Base-by-base conservation (phyloP, 139 green algal genomes). In the Edaphochlamys debaryana region DNA sequence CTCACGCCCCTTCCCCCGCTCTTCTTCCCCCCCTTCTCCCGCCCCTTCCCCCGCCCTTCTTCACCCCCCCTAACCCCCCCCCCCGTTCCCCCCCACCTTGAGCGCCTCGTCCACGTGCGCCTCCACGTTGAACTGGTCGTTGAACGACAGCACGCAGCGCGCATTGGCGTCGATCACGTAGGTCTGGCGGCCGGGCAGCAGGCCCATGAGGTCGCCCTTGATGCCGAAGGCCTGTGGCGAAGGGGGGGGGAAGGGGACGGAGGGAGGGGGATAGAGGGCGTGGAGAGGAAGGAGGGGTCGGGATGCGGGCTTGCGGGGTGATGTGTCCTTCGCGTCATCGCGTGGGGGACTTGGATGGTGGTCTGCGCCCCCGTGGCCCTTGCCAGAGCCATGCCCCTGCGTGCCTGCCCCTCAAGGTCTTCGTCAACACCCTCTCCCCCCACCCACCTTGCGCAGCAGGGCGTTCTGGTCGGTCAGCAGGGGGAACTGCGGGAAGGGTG, bases 51-150 rank as follows among this genome's bases (percentile, higher is more conserved):
- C n/a, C n/a, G n/a, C n/a, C n/a, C n/a, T n/a, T n/a, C n/a, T n/a
- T n/a, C n/a, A n/a, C n/a, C n/a, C n/a, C n/a, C n/a, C n/a, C n/a
- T n/a, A n/a, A n/a, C 22, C 30, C 25, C 56, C 56, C 56, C 15
- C 56, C 30, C 6, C 4, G 8, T 7, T 5, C 60, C 4, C 29
- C 13, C 75, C 4, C n/a, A 81, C 86, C 52, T 78, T 78, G 37
- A 95, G 73, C 4, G 91, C 90, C 79, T 92, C 87, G 15, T 78
- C 67, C 30, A 95, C 91, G 73, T 96, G 93, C 85, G 89, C 50
- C 83, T 93, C 89, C 41, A 87, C 85, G 50, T 94, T 88, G 15
- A 94, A 58, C 87, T 93, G 88, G 84, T 93, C 85, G 64, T 95
- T 95, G 88, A 94, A 96, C 56, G 79, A 84, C 73, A 94, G 45